Evolutionary conservation across 352 stramenopile species (phyloP).

Genomic region (Globisporangium radiosum): DNA sequence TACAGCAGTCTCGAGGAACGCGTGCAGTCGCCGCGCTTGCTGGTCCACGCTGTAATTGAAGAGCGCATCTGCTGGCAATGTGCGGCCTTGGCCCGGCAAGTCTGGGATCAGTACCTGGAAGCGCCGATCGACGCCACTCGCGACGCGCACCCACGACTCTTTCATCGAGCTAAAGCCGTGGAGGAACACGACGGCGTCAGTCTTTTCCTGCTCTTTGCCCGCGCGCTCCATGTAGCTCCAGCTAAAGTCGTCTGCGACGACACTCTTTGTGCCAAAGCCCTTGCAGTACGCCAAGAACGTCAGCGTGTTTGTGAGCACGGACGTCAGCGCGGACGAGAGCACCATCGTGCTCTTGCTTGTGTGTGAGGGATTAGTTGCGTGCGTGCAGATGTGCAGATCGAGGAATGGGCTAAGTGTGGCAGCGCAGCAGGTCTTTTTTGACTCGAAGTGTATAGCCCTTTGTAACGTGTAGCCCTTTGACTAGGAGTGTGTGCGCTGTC

Average conservation of each 20-base stretch:
- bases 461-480: too few relatives aligned
- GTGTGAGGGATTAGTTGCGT: background rate
- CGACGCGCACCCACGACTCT: conserved; percentile 55
- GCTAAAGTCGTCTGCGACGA: conserved; percentile 41
- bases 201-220: conserved; percentile 27
- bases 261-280: conserved; percentile 42
- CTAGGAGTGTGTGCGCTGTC: too few relatives aligned
- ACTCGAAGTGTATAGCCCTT: too few relatives aligned
- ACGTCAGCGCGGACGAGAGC: conserved; percentile 15
- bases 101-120: conserved; percentile 63
- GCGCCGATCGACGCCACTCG: conserved; percentile 37
- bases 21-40: conserved; percentile 46
- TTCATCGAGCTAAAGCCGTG: conserved; percentile 72
- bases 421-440: too few relatives aligned
- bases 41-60: conserved; percentile 44
- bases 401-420: too few relatives aligned
- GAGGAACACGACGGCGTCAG: conserved; percentile 55
- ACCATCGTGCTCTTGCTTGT: conserved; percentile 14
- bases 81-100: conserved; percentile 58
- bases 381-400: background rate
- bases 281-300: conserved; percentile 44
- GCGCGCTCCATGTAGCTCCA: conserved; percentile 71
- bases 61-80: conserved; percentile 35
- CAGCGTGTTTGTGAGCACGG: conserved; percentile 32
- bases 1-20: conserved; percentile 50